phyloP scores from a whole-genome alignment of 305 asterid genomes.

The Ruellia speciosa region DNA sequence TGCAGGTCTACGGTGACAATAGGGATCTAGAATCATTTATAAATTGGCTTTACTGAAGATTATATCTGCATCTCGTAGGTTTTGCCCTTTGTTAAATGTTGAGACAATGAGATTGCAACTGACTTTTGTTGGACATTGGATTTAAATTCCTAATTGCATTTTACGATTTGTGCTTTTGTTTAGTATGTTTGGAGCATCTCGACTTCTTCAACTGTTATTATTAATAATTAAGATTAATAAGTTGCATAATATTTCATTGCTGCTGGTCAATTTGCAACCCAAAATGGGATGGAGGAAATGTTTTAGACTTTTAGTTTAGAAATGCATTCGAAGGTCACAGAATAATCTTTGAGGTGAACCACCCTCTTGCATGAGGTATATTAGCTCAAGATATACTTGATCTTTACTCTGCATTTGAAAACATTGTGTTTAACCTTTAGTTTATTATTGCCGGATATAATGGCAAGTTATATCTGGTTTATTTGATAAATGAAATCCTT shows the following conservation, averaged over 20 bases:
- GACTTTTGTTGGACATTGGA: too few relatives aligned
- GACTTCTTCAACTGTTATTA: too few relatives aligned
- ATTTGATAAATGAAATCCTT: too few relatives aligned
- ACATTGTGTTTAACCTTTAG: too few relatives aligned
- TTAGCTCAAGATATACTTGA: neutral
- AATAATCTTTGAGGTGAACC: neutral
- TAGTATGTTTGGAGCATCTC: neutral
- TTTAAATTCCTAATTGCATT: too few relatives aligned
- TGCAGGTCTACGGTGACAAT: neutral
- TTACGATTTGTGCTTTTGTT: neutral
- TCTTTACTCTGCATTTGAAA: neutral
- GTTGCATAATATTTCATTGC: too few relatives aligned
- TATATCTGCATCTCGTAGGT: neutral
- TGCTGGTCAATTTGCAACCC: too few relatives aligned
- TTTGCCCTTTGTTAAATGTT: neutral
- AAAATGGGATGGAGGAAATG: neutral
- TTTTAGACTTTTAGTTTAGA: neutral
- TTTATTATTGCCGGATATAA: too few relatives aligned
- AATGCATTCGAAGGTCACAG: neutral
- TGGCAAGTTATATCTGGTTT: too few relatives aligned
- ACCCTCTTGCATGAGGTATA: neutral
- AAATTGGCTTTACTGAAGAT: conserved; percentile 6
- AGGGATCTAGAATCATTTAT: conserved; percentile 3
- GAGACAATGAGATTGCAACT: too few relatives aligned
- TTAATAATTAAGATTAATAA: too few relatives aligned